Percentiles rank a stretch among this genome's conserved stretches.
Conservation (phyloP, 2,329 filamentous ascomycete genomes). For the Periconia sp. region DNA sequence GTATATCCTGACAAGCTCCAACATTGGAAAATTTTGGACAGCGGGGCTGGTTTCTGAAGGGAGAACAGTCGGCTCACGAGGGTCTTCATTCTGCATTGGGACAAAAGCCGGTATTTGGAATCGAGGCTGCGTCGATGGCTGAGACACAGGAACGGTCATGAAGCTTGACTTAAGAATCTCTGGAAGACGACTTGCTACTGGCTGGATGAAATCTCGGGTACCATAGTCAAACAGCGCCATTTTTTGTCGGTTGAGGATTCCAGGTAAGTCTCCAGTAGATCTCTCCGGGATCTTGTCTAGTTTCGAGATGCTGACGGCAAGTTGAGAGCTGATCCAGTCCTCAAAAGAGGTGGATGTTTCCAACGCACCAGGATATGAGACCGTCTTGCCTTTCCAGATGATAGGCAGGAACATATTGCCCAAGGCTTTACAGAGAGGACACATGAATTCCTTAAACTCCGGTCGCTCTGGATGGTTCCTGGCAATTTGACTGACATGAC, state of each 20-base stretch:
- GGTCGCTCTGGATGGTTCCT: constrained; percentile 89
- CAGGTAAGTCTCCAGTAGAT: constrained; percentile 28
- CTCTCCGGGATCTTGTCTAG: constrained; percentile 54
- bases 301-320: constrained; percentile 57
- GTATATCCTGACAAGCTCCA: constrained; percentile 62
- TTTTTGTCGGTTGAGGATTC: constrained; percentile 47
- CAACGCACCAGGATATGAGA: constrained; percentile 78
- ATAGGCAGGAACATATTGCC: constrained; percentile 95
- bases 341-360: constrained; percentile 66
- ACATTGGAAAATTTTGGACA: constrained; percentile 34
- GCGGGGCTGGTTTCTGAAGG: constrained; percentile 27
- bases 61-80: constrained; percentile 26
- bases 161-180: constrained; percentile 39
- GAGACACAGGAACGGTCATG: constrained; percentile 26
- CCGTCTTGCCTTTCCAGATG: constrained; percentile 91
- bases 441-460: constrained; percentile 86
- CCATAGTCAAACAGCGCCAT: constrained; percentile 60
- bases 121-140: constrained; percentile 22
- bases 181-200: constrained; percentile 51
- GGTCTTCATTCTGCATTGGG: constrained; percentile 29
- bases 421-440: constrained; percentile 93
- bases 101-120: constrained; percentile 42
- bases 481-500: constrained; percentile 91
- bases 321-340: constrained; percentile 69
- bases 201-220: constrained; percentile 56